Evolutionary conservation across 2,329 filamentous ascomycete genomes (phyloP).

Genomic region (Coleophoma cylindrospora): DNA sequence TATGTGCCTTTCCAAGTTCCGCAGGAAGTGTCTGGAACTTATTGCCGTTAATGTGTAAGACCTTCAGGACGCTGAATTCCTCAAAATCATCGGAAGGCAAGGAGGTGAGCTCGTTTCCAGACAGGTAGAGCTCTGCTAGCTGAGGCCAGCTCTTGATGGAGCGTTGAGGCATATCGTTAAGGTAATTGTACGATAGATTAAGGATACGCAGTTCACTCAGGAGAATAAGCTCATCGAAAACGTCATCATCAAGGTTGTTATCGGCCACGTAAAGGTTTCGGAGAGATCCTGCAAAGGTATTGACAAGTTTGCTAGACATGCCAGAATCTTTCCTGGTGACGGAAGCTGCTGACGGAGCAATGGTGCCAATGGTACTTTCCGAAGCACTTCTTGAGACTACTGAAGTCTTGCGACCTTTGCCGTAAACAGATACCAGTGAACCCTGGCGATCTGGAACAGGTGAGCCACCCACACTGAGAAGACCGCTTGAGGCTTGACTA

Average conservation of each 20-base stretch:
- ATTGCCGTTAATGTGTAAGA: constrained; percentile 94
- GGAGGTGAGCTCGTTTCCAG: constrained; percentile 88
- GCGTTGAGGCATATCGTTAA: constrained; percentile 86
- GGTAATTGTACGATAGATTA: constrained; percentile 91
- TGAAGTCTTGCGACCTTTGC: constrained; percentile 78
- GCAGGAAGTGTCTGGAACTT: constrained; percentile 96
- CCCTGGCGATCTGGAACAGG: constrained; percentile 71
- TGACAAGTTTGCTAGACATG: constrained; percentile 70
- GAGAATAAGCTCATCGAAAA: constrained; percentile 85
- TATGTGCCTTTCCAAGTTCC: constrained; percentile 90
- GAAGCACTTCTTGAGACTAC: constrained; percentile 65
- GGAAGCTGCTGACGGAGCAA: constrained; percentile 48
- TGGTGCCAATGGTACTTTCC: constrained; percentile 32
- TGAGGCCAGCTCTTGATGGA: constrained; percentile 87
- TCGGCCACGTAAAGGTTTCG: constrained; percentile 85
- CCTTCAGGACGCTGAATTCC: constrained; percentile 79
- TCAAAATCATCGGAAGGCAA: constrained; percentile 92
- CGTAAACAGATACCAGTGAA: constrained; percentile 77
- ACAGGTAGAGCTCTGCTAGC: constrained; percentile 87
- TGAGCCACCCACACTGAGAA: constrained; percentile 71
- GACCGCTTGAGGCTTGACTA: constrained; percentile 76
- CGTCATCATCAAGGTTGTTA: constrained; percentile 89
- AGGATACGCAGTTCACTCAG: constrained; percentile 80
- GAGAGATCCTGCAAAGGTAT: constrained; percentile 84
- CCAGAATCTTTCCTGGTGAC: constrained; percentile 80